Conservation (phyloP, 352 stramenopile species). For the Aphanomyces invadans region DNA sequence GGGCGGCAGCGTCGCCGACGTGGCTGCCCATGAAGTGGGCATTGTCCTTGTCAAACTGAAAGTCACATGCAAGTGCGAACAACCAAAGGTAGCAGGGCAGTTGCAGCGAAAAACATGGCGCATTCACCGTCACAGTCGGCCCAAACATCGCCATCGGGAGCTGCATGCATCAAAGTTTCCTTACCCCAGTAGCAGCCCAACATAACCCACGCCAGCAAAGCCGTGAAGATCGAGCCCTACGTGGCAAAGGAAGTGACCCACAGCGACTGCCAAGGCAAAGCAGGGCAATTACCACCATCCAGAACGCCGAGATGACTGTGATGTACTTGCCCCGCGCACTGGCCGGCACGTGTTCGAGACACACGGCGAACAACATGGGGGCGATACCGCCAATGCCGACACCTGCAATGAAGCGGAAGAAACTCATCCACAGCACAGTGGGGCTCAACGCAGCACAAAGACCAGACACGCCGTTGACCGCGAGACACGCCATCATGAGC, state of each 20-base stretch:
- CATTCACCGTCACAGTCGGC: too few species aligned
- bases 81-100: too few species aligned
- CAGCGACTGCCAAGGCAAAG: too few species aligned
- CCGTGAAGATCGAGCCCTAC: slow-evolving; percentile 63
- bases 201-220: slow-evolving; percentile 78
- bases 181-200: slow-evolving; percentile 43
- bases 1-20: too few species aligned
- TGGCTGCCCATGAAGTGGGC: too few species aligned
- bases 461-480: slow-evolving; percentile 66
- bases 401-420: slow-evolving; percentile 57
- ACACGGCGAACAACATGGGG: slow-evolving; percentile 75
- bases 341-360: slow-evolving; percentile 75
- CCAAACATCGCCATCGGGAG: background rate
- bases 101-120: too few species aligned
- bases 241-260: background rate
- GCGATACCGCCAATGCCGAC: slow-evolving; percentile 83
- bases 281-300: slow-evolving; percentile 52
- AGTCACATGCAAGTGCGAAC: too few species aligned
- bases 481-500: slow-evolving; percentile 62
- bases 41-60: too few species aligned
- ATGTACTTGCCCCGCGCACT: slow-evolving; percentile 66
- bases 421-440: slow-evolving; percentile 61
- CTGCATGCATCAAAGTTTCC: background rate
- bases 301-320: slow-evolving; percentile 85
- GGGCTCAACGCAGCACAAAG: slow-evolving; percentile 67